These are phyloP conservation scores for Paraglomus occultum DNA, from an alignment of 192 early-diverging fungal genomes.

Conservation along the genomic window DNA sequence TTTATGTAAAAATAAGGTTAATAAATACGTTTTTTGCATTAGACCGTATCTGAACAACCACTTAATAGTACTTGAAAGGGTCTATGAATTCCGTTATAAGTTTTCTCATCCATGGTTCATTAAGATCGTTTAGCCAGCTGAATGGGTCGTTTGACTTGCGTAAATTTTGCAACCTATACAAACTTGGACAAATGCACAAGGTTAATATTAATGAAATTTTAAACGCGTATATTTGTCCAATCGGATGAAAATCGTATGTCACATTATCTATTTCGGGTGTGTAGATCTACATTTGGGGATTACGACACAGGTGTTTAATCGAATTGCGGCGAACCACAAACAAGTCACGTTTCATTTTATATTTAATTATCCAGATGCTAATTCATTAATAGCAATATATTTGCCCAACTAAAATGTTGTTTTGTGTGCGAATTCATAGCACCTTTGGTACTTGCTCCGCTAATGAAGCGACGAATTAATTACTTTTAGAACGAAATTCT, in stretches of 20 bases:
- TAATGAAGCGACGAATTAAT: constrained; percentile 21
- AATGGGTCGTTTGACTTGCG: constrained; percentile 14
- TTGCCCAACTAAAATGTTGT: no score
- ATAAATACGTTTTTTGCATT: constrained; percentile 12
- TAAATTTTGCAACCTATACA: constrained; percentile 21
- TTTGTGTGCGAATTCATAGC: constrained; percentile 6
- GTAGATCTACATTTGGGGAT: no score
- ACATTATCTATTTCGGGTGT: no score
- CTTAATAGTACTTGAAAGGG: constrained; percentile 18
- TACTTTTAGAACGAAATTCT: constrained; percentile 18
- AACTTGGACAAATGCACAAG: constrained; percentile 12
- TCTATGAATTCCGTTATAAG: constrained; percentile 8
- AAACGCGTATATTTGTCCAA: no score
- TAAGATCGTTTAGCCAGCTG: constrained; percentile 8
- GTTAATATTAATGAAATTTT: no score
- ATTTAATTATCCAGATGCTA: no score
- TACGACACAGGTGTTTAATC: no score
- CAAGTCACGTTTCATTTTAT: no score
- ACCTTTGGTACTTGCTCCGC: constrained; percentile 19
- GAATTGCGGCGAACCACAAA: no score
- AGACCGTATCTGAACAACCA: neutral
- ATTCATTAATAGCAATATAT: no score
- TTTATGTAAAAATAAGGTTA: constrained; percentile 11
- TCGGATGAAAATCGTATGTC: no score
- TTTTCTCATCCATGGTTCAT: constrained; percentile 22